These are phyloP conservation scores for Allium sativum DNA, from an alignment of 106 monocot genomes.

Conservation along the genomic window DNA sequence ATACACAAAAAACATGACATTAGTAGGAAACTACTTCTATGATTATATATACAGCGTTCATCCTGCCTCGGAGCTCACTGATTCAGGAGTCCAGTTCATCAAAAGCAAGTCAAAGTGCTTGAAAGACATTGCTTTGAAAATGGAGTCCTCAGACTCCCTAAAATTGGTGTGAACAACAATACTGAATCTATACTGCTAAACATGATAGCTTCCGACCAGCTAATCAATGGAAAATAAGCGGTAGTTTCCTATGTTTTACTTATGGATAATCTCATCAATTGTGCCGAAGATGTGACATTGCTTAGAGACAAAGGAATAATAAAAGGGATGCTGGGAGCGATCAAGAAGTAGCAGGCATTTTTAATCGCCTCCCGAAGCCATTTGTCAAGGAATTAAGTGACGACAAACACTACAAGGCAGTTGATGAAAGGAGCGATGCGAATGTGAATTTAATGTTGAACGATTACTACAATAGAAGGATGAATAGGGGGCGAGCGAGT, in stretches of 20 bases:
- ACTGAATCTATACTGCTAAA: slow-evolving; percentile 1
- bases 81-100: neutral
- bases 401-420: neutral
- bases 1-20: neutral
- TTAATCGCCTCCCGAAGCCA: neutral
- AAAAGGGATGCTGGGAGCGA: neutral
- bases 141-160: neutral
- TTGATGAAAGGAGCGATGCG: neutral
- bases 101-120: neutral
- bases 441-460: neutral
- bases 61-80: neutral
- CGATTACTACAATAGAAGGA: neutral
- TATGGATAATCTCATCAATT: slow-evolving; percentile 25
- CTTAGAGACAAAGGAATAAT: neutral
- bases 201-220: neutral
- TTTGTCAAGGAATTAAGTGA: neutral
- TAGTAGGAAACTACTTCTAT: neutral
- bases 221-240: neutral
- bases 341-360: neutral
- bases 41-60: neutral
- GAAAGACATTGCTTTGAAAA: neutral
- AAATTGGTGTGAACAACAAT: neutral
- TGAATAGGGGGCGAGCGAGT: neutral
- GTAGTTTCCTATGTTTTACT: slow-evolving; percentile 14
- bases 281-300: neutral